Percentiles rank a stretch among this genome's conserved stretches.
phyloP scores from a whole-genome alignment of 2,329 filamentous ascomycete species.

The Paraphoma chrysanthemicola region DNA sequence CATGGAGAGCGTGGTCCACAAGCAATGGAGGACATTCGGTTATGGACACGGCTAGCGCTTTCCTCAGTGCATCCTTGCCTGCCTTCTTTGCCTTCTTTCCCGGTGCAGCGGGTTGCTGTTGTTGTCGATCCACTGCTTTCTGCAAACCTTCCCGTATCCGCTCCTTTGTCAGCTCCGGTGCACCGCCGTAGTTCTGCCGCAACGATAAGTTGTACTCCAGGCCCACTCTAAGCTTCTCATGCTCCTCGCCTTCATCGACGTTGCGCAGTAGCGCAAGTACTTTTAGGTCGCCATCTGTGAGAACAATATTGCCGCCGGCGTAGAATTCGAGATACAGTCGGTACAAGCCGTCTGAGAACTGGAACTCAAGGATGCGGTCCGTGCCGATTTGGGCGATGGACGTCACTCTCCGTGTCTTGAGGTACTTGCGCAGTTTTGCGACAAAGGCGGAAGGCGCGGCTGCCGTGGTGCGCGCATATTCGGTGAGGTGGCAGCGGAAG shows the following conservation, averaged over 20 bases:
- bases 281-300: slow-evolving; percentile 84
- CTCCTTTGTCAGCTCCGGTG: slow-evolving; percentile 77
- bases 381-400: slow-evolving; percentile 85
- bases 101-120: slow-evolving; percentile 55
- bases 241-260: slow-evolving; percentile 80
- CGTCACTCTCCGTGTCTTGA: slow-evolving; percentile 87
- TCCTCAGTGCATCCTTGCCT: slow-evolving; percentile 76
- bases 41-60: slow-evolving; percentile 81
- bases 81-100: slow-evolving; percentile 76
- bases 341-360: slow-evolving; percentile 91
- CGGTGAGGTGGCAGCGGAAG: slow-evolving; percentile 93
- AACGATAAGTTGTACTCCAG: slow-evolving; percentile 80
- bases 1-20: slow-evolving; percentile 81
- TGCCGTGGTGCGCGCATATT: slow-evolving; percentile 86
- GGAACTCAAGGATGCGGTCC: slow-evolving; percentile 89
- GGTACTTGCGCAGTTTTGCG: slow-evolving; percentile 80
- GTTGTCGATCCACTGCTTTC: slow-evolving; percentile 67
- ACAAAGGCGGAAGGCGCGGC: slow-evolving; percentile 86
- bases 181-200: slow-evolving; percentile 80
- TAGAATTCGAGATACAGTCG: slow-evolving; percentile 94
- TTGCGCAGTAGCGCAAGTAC: slow-evolving; percentile 82
- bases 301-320: slow-evolving; percentile 90
- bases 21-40: slow-evolving; percentile 88
- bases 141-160: slow-evolving; percentile 73
- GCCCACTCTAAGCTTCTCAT: slow-evolving; percentile 81